Base-by-base conservation (phyloP, 1,284 basidiomycete genomes). In the Heliocybe sulcata region DNA sequence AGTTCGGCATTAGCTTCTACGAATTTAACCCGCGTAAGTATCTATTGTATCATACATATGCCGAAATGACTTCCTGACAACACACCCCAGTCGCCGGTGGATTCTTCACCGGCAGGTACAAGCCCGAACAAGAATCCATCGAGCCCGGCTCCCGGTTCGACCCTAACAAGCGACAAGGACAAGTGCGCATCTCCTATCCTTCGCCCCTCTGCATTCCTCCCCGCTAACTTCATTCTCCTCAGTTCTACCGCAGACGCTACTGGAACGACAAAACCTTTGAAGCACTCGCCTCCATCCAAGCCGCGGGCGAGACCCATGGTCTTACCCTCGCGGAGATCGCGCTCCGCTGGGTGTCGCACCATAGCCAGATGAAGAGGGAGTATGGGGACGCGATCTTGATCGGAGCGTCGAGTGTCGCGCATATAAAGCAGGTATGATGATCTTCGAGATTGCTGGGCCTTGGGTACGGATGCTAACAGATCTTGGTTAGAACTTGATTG, bases 1-100 rank as follows among this genome's bases (percentile, higher is more conserved):
- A 83, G 61, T 83, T 75, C 59, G 80, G 81, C 2, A 80, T 84
- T 59, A 74, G 73, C 47, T 84, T 85, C 68, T 81, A 80, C 59
- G 80, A 76, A 55, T 83, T 75, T 62, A 83, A 81, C 59, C 78
- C 82, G 12, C 65, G 69, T 67, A 52, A 26, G 67, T 62, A 38
- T 27, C 2, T 20, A 23, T 53, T 45, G 6, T 29, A 35, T 26
- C 19, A 35, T 52, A 8, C 11, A 10, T 25, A 12, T 12, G 20
- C n/a, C 16, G 25, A 14, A 16, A 9, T 16, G 33, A 38, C 12
- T 35, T 16, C 45, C 31, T 22, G 23, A 23, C n/a, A 11, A 12
- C 2, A 11, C 16, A 3, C 33, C n/a, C 22, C 53, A 70, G 69
- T 73, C 11, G 68, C 67, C 10, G 72, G 72, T 16, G 72, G 72